Conservation (phyloP, 176 grass and related monocot species). For the Aegilops speltoides region DNA sequence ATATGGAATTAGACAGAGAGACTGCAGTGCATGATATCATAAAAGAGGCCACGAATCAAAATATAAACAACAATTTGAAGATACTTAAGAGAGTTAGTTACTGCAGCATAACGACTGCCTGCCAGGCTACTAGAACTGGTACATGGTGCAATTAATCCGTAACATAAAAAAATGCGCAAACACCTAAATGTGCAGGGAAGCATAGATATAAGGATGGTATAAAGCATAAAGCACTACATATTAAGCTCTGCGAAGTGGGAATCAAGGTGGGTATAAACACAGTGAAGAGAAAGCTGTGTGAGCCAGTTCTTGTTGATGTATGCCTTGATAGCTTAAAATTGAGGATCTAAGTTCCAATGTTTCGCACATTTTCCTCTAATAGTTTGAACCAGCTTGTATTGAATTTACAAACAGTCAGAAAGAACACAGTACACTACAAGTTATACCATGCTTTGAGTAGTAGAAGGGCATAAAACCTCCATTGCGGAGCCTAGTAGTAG, state of each 20-base stretch:
- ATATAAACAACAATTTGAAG: slow-evolving; percentile 1
- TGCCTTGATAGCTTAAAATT: slow-evolving; percentile 1
- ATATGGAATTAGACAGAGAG: slow-evolving; percentile 4
- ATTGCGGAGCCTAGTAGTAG: background rate
- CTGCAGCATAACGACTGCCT: background rate
- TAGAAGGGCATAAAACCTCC: background rate
- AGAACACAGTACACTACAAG: background rate
- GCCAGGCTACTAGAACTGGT: background rate
- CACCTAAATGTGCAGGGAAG: background rate
- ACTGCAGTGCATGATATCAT: background rate
- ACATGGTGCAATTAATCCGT: background rate
- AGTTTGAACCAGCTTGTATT: background rate
- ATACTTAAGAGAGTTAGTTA: background rate
- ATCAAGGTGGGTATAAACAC: background rate
- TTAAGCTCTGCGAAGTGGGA: background rate
- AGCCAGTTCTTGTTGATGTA: background rate
- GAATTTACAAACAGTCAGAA: background rate
- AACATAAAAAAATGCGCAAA: background rate
- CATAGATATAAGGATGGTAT: background rate
- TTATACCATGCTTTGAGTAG: background rate
- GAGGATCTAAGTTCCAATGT: background rate
- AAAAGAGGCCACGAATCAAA: background rate
- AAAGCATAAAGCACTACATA: background rate
- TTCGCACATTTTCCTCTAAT: slow-evolving; percentile 16
- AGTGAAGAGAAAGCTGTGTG: background rate